Evolutionary conservation across 257 asterid genomes (phyloP).

Genomic region (Salvia miltiorrhiza): DNA sequence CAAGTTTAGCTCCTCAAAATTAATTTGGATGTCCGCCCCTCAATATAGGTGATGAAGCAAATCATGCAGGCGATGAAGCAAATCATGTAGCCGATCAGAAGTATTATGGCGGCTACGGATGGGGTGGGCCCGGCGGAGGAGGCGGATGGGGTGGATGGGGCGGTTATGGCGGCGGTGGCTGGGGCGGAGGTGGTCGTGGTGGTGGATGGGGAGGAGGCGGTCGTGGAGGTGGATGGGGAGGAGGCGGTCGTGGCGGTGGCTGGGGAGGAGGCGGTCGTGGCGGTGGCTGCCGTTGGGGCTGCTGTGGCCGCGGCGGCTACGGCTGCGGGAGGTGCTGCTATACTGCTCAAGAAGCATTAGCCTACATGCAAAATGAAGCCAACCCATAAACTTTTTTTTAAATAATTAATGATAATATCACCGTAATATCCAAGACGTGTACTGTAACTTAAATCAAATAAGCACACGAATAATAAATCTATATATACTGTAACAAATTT

Average conservation of each 20-base stretch:
- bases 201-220: constrained; percentile 5
- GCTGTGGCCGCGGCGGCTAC: neutral
- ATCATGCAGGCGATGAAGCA: constrained; percentile 16
- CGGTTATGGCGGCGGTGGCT: constrained; percentile 19
- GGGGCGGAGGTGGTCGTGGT: neutral
- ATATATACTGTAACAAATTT: neutral
- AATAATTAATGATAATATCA: neutral
- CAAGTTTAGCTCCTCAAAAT: no score
- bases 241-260: constrained; percentile 2
- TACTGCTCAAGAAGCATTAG: constrained; percentile 29
- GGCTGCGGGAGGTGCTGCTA: constrained; percentile 21
- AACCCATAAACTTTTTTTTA: neutral
- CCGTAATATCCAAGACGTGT: neutral
- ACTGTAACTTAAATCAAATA: neutral
- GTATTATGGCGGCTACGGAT: constrained; percentile 10
- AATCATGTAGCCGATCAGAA: constrained; percentile 14
- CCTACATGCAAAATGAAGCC: constrained; percentile 29
- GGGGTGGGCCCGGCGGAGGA: neutral
- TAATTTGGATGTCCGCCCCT: no score
- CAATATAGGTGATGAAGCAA: neutral
- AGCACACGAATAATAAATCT: neutral
- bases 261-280: constrained; percentile 9
- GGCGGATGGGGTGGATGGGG: constrained; percentile 25
- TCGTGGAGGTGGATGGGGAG: constrained; percentile 10
- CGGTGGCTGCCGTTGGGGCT: constrained; percentile 13